phyloP scores from a whole-genome alignment of 306 rosid genomes.

The Glycine soja region DNA sequence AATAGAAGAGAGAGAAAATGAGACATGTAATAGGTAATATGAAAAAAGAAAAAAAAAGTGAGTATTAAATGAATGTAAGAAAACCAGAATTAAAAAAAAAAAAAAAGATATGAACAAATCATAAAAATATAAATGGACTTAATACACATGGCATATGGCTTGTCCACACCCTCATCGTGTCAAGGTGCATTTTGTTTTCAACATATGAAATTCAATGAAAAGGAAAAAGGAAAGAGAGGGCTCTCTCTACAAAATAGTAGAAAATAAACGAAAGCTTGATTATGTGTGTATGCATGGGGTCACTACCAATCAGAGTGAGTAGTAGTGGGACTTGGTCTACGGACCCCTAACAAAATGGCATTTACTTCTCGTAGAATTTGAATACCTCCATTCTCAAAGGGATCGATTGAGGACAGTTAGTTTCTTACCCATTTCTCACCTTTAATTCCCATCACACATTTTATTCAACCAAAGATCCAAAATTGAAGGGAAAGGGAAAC shows the following conservation, averaged over 20 bases:
- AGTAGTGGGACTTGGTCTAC: conserved; percentile 64
- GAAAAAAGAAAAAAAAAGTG: neutral
- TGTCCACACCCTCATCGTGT: neutral
- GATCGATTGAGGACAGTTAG: conserved; percentile 49
- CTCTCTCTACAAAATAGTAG: neutral
- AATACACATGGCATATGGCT: conserved; percentile 6
- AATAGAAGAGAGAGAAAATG: neutral
- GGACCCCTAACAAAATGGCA: conserved; percentile 60
- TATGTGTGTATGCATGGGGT: neutral
- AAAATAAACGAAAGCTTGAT: neutral
- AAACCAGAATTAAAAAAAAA: neutral
- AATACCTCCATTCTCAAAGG: conserved; percentile 53
- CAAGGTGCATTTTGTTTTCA: neutral
- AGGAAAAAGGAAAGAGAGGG: neutral
- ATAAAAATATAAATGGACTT: neutral
- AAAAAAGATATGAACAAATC: neutral
- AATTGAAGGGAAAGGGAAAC: conserved; percentile 52
- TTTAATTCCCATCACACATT: conserved; percentile 52
- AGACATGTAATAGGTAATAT: too few relatives aligned
- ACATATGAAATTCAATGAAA: neutral
- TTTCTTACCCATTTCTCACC: conserved; percentile 45
- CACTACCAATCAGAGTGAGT: neutral
- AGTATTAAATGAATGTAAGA: neutral
- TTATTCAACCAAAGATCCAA: conserved; percentile 72
- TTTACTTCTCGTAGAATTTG: conserved; percentile 39